Evolutionary conservation across 2,329 filamentous ascomycete genomes (phyloP).

Genomic region (Alternaria viburni): DNA sequence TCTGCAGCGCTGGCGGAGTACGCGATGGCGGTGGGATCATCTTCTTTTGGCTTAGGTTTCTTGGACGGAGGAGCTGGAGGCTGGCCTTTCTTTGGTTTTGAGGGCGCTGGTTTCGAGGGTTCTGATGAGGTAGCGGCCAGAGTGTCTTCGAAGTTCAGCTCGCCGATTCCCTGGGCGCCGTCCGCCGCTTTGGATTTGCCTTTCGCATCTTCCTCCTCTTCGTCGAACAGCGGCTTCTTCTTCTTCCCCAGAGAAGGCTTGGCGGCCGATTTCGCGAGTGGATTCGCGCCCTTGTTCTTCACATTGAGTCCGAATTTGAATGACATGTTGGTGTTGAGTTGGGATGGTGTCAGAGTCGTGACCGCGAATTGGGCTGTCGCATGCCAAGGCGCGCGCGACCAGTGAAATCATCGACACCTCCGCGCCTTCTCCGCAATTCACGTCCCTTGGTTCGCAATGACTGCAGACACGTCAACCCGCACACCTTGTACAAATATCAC

Average conservation of each 20-base stretch:
- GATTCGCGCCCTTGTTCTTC: conserved; percentile 58
- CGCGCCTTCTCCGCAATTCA: conserved; percentile 30
- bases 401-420: conserved; percentile 35
- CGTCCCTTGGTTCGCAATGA: not conserved
- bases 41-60: conserved; percentile 47
- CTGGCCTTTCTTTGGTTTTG: conserved; percentile 48
- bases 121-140: conserved; percentile 33
- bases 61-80: conserved; percentile 40
- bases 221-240: conserved; percentile 57
- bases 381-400: conserved; percentile 34
- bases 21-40: conserved; percentile 53
- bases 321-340: conserved; percentile 36
- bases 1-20: conserved; percentile 71
- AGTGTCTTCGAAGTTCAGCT: conserved; percentile 63
- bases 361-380: conserved; percentile 3
- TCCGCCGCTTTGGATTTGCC: conserved; percentile 46
- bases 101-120: conserved; percentile 28
- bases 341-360: not conserved
- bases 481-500: not conserved
- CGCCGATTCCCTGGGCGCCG: conserved; percentile 62
- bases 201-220: conserved; percentile 60
- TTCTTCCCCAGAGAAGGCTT: conserved; percentile 39
- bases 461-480: not conserved
- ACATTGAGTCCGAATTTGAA: conserved; percentile 66
- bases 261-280: conserved; percentile 17